phyloP scores from a whole-genome alignment of 2,329 filamentous ascomycete genomes.

The Aspergillus ruber region DNA sequence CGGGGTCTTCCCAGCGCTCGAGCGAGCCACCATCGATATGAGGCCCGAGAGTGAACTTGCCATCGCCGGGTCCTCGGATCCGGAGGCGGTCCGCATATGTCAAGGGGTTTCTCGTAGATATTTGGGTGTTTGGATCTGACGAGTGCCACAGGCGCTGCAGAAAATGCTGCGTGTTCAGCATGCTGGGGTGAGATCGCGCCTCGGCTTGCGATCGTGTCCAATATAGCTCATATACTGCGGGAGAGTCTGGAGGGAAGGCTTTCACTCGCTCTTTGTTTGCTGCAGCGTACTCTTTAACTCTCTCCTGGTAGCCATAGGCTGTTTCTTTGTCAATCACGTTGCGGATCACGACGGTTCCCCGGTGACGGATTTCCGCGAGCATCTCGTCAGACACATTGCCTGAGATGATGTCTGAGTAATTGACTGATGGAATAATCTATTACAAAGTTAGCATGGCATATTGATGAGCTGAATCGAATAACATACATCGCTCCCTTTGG shows the following conservation, averaged over 20 bases:
- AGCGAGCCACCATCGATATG: constrained; percentile 69
- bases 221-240: constrained; percentile 69
- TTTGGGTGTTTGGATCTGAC: constrained; percentile 40
- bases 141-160: constrained; percentile 62
- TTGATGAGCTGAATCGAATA: background rate
- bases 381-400: constrained; percentile 29
- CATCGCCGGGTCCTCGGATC: constrained; percentile 65
- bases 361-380: constrained; percentile 48
- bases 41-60: constrained; percentile 63
- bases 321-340: constrained; percentile 59
- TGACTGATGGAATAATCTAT: constrained; percentile 38
- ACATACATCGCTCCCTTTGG: constrained; percentile 35
- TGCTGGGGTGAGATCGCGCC: constrained; percentile 60
- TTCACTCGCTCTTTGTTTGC: constrained; percentile 49
- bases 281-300: constrained; percentile 58
- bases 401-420: constrained; percentile 34
- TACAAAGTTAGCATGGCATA: background rate
- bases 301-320: constrained; percentile 59
- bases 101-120: constrained; percentile 54
- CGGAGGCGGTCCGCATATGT: constrained; percentile 66
- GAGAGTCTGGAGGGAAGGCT: constrained; percentile 60
- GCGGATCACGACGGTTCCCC: constrained; percentile 59
- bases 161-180: constrained; percentile 55
- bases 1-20: constrained; percentile 66
- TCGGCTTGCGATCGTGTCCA: constrained; percentile 64